Percentiles rank a stretch among this genome's conserved stretches.
These are phyloP conservation scores for Penicillium bovifimosum DNA, from an alignment of 495 filamentous ascomycete species.

Conservation along the genomic window DNA sequence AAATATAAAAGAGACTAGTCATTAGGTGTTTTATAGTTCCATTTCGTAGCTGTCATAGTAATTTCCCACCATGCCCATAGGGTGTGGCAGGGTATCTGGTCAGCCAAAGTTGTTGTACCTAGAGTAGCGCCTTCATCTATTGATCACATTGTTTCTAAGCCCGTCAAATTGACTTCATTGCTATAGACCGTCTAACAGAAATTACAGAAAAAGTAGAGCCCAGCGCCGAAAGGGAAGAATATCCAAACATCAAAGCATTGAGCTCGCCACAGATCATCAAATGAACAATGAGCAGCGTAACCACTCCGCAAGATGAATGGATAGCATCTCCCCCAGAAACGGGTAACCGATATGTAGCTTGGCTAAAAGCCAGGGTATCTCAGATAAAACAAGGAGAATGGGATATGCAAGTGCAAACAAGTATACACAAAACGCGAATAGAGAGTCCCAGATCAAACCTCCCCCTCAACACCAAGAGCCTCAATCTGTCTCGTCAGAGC, in stretches of 20 bases:
- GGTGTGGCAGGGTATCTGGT: too few species aligned
- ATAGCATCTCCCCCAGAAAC: background rate
- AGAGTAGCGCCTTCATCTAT: too few species aligned
- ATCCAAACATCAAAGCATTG: background rate
- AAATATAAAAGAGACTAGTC: background rate
- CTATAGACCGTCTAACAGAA: background rate
- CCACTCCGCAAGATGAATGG: background rate
- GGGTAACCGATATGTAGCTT: background rate
- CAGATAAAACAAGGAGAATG: slow-evolving; percentile 6
- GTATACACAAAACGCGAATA: slow-evolving; percentile 3
- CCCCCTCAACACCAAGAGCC: slow-evolving; percentile 24
- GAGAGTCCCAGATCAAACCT: slow-evolving; percentile 6
- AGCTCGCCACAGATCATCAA: background rate
- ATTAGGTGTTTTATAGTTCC: background rate
- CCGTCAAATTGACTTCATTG: background rate
- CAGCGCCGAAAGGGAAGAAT: background rate
- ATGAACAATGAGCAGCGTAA: background rate
- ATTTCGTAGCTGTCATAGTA: too few species aligned
- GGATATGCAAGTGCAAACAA: slow-evolving; percentile 4
- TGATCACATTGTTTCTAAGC: too few species aligned
- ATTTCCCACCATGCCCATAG: too few species aligned
- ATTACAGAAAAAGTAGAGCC: background rate
- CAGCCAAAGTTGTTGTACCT: too few species aligned
- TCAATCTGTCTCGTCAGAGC: slow-evolving; percentile 38
- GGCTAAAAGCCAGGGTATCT: slow-evolving; percentile 8